These are phyloP conservation scores for Carallia brachiata DNA, from an alignment of 345 rosid species.

Conservation along the genomic window DNA sequence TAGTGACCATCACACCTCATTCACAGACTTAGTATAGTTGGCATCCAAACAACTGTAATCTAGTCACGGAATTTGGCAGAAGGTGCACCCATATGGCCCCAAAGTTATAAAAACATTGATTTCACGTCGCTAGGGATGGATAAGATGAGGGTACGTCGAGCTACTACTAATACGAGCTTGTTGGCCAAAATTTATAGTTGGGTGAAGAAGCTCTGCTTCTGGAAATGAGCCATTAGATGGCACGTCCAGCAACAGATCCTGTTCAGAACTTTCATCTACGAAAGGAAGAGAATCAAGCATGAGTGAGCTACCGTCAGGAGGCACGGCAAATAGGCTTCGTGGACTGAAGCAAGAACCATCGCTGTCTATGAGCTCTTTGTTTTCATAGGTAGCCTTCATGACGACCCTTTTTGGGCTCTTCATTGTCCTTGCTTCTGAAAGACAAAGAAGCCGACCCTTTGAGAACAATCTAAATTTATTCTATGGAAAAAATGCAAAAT, in stretches of 20 bases:
- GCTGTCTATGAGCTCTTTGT: constrained; percentile 55
- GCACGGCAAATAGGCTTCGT: constrained; percentile 65
- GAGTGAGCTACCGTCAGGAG: constrained; percentile 58
- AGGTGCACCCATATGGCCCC: constrained; percentile 29
- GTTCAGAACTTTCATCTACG: constrained; percentile 59
- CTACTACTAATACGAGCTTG: constrained; percentile 70
- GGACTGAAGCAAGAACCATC: constrained; percentile 74
- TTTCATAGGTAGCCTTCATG: constrained; percentile 50
- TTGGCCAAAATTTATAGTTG: constrained; percentile 40
- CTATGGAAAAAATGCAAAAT: background rate
- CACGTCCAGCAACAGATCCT: constrained; percentile 79
- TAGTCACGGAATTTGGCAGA: constrained; percentile 21
- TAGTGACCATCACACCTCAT: constrained; percentile 49
- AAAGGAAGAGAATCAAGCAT: constrained; percentile 54
- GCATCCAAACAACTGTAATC: constrained; percentile 29
- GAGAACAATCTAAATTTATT: constrained; percentile 4
- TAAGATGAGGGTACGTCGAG: constrained; percentile 41
- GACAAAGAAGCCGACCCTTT: background rate
- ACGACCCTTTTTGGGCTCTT: constrained; percentile 68
- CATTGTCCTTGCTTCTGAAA: constrained; percentile 59
- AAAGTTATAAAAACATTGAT: constrained; percentile 10
- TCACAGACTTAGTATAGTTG: constrained; percentile 32
- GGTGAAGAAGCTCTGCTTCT: constrained; percentile 86
- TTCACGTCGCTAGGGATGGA: constrained; percentile 37
- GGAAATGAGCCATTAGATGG: constrained; percentile 83